Evolutionary conservation across 2,329 filamentous ascomycete species (phyloP).

Genomic region (Diaporthe ilicicola): DNA sequence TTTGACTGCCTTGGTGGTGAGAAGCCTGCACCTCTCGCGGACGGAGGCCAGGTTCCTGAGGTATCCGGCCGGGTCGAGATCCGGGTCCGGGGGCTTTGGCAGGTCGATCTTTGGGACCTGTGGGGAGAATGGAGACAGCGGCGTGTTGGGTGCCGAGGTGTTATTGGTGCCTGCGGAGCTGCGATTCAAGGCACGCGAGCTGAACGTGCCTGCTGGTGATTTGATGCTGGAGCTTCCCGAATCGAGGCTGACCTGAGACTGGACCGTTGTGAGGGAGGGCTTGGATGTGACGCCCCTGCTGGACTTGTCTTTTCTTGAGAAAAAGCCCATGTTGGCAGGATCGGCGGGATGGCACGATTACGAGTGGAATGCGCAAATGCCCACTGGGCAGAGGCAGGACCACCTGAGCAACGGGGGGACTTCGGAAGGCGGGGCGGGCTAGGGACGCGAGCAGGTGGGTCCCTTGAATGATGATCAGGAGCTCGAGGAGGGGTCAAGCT

Average conservation of each 20-base stretch:
- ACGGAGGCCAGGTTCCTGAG: slow-evolving; percentile 90
- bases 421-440: slow-evolving; percentile 27
- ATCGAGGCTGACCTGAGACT: slow-evolving; percentile 60
- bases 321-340: slow-evolving; percentile 59
- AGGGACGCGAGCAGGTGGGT: slow-evolving; percentile 16
- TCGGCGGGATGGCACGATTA: not conserved
- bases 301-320: slow-evolving; percentile 63
- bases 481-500: slow-evolving; percentile 3
- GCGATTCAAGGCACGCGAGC: slow-evolving; percentile 54
- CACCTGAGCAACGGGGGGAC: slow-evolving; percentile 21
- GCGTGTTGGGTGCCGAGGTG: slow-evolving; percentile 51
- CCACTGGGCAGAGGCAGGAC: not conserved
- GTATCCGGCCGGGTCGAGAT: slow-evolving; percentile 88
- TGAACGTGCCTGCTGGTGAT: slow-evolving; percentile 46
- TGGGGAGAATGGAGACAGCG: slow-evolving; percentile 61
- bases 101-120: slow-evolving; percentile 80
- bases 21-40: slow-evolving; percentile 77
- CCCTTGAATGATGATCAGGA: slow-evolving; percentile 22
- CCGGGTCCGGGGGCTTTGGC: slow-evolving; percentile 85
- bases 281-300: slow-evolving; percentile 48
- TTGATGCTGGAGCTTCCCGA: slow-evolving; percentile 60
- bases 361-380: not conserved
- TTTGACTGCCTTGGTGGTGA: slow-evolving; percentile 78
- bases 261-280: slow-evolving; percentile 51
- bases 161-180: slow-evolving; percentile 58